These are phyloP conservation scores for Candida dubliniensis DNA, from an alignment of 1,139 yeast genomes.

Conservation along the genomic window DNA sequence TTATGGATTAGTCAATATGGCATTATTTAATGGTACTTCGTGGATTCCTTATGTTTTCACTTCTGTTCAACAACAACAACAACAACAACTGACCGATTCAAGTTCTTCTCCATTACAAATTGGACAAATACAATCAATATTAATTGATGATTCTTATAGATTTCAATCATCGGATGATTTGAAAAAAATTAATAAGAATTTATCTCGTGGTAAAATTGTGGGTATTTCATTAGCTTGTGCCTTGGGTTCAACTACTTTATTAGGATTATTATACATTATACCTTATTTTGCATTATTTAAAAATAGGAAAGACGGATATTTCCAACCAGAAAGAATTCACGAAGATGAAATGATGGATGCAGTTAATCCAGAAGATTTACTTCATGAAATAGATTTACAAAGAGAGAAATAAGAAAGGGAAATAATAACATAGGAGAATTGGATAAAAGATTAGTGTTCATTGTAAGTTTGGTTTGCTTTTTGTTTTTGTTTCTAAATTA, in stretches of 20 bases:
- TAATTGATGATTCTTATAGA: constrained; percentile 38
- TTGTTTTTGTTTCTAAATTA: neutral
- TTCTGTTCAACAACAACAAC: constrained; percentile 7
- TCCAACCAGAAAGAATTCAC: constrained; percentile 46
- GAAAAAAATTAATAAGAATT: constrained; percentile 17
- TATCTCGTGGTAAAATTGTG: constrained; percentile 72
- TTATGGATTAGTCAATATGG: constrained; percentile 66
- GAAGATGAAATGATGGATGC: constrained; percentile 68
- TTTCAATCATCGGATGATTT: constrained; percentile 42
- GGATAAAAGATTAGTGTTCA: too few relatives aligned
- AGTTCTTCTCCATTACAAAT: constrained; percentile 13
- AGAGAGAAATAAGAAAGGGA: constrained; percentile 20
- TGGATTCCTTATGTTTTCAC: constrained; percentile 72
- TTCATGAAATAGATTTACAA: constrained; percentile 59
- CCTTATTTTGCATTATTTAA: constrained; percentile 51
- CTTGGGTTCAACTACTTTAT: constrained; percentile 68
- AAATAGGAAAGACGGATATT: constrained; percentile 33
- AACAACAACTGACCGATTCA: constrained; percentile 13
- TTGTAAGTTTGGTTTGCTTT: neutral
- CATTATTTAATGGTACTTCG: constrained; percentile 62
- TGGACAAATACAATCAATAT: constrained; percentile 35
- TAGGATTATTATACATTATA: constrained; percentile 63
- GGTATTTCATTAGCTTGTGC: constrained; percentile 88
- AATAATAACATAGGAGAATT: neutral
- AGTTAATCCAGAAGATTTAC: constrained; percentile 62